Evolutionary conservation across 495 filamentous ascomycete genomes (phyloP).

Genomic region (Penicillium bialowiezense): DNA sequence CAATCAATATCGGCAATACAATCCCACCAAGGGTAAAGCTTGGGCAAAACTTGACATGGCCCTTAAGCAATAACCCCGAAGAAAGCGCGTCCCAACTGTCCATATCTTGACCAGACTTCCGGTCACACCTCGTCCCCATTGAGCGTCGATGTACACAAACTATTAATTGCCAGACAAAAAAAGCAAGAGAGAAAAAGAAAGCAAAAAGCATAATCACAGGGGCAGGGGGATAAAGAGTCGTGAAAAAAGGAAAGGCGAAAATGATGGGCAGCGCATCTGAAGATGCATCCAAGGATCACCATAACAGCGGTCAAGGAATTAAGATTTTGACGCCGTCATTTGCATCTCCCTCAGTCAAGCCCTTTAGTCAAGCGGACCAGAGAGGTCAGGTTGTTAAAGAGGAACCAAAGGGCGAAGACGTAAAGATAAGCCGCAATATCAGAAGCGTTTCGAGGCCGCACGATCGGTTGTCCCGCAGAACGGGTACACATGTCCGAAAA

Average conservation of each 20-base stretch:
- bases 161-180: slow-evolving; percentile 3
- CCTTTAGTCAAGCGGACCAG: slow-evolving; percentile 7
- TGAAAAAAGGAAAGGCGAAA: slow-evolving; percentile 9
- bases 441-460: slow-evolving; percentile 31
- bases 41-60: slow-evolving; percentile 12
- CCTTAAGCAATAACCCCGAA: slow-evolving; percentile 11
- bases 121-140: slow-evolving; percentile 28
- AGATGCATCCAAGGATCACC: slow-evolving; percentile 24
- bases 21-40: slow-evolving; percentile 4
- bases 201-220: slow-evolving; percentile 13
- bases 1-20: slow-evolving; percentile 1
- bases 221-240: slow-evolving; percentile 14
- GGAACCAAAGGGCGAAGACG: slow-evolving; percentile 26
- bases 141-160: slow-evolving; percentile 27
- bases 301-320: slow-evolving; percentile 19
- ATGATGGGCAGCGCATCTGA: slow-evolving; percentile 17
- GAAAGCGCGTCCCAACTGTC: slow-evolving; percentile 12
- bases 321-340: slow-evolving; percentile 25
- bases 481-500: slow-evolving; percentile 21
- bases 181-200: slow-evolving; percentile 6
- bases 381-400: slow-evolving; percentile 7
- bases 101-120: slow-evolving; percentile 10
- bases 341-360: slow-evolving; percentile 38
- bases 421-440: slow-evolving; percentile 40
- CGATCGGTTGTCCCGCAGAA: slow-evolving; percentile 20